Conservation (phyloP, 2,329 filamentous ascomycete species). For the Botryotinia narcissicola region DNA sequence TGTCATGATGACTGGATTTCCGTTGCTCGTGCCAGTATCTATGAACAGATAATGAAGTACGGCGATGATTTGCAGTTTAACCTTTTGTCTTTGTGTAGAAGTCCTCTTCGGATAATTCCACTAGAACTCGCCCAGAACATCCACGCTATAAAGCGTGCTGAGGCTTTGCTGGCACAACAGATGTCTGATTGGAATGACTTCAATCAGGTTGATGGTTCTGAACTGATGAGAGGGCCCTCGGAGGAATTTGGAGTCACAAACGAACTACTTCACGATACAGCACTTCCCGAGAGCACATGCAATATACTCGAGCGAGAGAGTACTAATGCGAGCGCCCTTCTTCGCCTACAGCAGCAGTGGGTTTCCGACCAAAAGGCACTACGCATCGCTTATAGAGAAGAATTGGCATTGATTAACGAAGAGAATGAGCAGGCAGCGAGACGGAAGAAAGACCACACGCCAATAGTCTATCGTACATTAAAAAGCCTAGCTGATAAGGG, state of each 20-base stretch:
- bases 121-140: slow-evolving; percentile 44
- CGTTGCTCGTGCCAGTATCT: slow-evolving; percentile 62
- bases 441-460: slow-evolving; percentile 65
- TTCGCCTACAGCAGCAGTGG: slow-evolving; percentile 43
- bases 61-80: slow-evolving; percentile 70
- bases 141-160: slow-evolving; percentile 43
- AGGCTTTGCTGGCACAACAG: slow-evolving; percentile 41
- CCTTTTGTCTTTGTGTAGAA: slow-evolving; percentile 70
- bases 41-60: slow-evolving; percentile 64
- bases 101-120: slow-evolving; percentile 49
- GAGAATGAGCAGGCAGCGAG: slow-evolving; percentile 53
- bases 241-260: slow-evolving; percentile 26
- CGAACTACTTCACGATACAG: slow-evolving; percentile 25
- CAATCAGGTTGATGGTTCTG: slow-evolving; percentile 22
- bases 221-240: slow-evolving; percentile 21
- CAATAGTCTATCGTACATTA: slow-evolving; percentile 67
- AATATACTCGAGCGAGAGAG: slow-evolving; percentile 23
- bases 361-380: slow-evolving; percentile 44
- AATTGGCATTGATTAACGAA: slow-evolving; percentile 46
- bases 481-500: slow-evolving; percentile 66
- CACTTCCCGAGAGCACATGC: slow-evolving; percentile 8
- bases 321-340: slow-evolving; percentile 33
- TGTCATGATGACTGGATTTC: slow-evolving; percentile 60
- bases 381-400: slow-evolving; percentile 48
- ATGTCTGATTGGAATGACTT: slow-evolving; percentile 46